Conservation (phyloP, 1,139 yeast genomes). For the Lodderomyces elongisporus region DNA sequence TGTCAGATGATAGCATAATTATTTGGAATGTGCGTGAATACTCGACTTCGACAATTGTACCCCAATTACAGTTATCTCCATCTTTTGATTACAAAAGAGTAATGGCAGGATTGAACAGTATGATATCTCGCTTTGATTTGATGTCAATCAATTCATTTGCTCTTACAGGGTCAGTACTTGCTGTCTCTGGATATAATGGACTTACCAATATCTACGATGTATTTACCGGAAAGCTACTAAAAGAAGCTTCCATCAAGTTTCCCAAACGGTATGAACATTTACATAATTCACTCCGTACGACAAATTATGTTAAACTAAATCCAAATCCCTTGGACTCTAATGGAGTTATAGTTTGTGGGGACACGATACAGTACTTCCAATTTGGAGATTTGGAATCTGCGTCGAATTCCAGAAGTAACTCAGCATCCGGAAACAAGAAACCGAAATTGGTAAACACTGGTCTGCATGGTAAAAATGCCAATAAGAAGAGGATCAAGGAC, state of each 20-base stretch:
- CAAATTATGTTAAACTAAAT: constrained; percentile 39
- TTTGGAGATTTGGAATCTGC: constrained; percentile 37
- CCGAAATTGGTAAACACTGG: constrained; percentile 10
- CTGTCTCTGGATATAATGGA: constrained; percentile 63
- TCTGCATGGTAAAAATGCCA: constrained; percentile 8
- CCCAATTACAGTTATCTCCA: constrained; percentile 20
- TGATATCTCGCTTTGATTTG: constrained; percentile 6
- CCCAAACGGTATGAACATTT: constrained; percentile 34
- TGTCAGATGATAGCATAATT: constrained; percentile 32
- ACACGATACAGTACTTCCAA: constrained; percentile 58
- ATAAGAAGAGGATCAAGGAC: constrained; percentile 25
- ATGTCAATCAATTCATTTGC: constrained; percentile 26
- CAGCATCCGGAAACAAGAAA: background rate
- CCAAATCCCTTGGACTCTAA: constrained; percentile 37
- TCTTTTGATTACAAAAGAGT: constrained; percentile 16
- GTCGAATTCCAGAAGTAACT: background rate
- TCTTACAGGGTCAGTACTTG: constrained; percentile 42
- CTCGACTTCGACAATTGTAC: constrained; percentile 12
- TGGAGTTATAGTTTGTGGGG: constrained; percentile 54
- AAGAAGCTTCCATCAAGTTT: constrained; percentile 44
- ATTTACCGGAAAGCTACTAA: constrained; percentile 51
- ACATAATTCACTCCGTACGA: constrained; percentile 32
- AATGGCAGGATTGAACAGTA: constrained; percentile 13
- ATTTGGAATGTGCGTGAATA: constrained; percentile 39
- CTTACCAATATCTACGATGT: constrained; percentile 58